These are phyloP conservation scores for Linderniella brevidens DNA, from an alignment of 257 asterid genomes.

Conservation along the genomic window DNA sequence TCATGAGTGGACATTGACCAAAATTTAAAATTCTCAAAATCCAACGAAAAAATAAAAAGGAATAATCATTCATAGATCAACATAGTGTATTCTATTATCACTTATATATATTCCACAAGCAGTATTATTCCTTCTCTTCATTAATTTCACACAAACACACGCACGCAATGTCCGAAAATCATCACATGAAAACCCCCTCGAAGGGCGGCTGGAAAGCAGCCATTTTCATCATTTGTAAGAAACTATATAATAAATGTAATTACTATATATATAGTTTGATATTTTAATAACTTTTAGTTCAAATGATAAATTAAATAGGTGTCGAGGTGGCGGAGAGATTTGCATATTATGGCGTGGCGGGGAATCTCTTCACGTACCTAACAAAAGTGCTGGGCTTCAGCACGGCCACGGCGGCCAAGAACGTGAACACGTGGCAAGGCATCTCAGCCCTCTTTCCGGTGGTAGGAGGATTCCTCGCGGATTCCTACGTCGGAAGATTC, in stretches of 20 bases:
- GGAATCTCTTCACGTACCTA: conserved; percentile 41
- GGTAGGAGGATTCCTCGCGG: conserved; percentile 49
- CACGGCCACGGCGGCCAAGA: conserved; percentile 53
- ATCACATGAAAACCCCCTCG: conserved; percentile 4
- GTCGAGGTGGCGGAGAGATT: conserved; percentile 63
- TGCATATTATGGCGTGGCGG: conserved; percentile 42
- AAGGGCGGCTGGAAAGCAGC: conserved; percentile 52
- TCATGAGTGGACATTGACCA: neutral
- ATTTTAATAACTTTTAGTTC: neutral
- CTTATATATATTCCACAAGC: no score
- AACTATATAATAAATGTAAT: neutral
- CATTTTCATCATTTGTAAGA: conserved; percentile 43
- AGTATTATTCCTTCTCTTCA: no score
- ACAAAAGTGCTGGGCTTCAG: conserved; percentile 32
- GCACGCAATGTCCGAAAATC: no score
- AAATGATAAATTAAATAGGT: conserved; percentile 11
- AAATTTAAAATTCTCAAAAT: neutral
- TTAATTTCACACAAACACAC: no score
- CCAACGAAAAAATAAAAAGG: no score
- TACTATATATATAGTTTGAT: neutral
- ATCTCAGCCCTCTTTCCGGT: conserved; percentile 48
- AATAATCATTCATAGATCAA: no score
- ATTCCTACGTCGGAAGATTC: conserved; percentile 51
- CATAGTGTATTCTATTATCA: no score
- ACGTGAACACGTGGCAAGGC: conserved; percentile 51